Evolutionary conservation across 2,329 filamentous ascomycete genomes (phyloP).

Genomic region (Elsinoe australis): DNA sequence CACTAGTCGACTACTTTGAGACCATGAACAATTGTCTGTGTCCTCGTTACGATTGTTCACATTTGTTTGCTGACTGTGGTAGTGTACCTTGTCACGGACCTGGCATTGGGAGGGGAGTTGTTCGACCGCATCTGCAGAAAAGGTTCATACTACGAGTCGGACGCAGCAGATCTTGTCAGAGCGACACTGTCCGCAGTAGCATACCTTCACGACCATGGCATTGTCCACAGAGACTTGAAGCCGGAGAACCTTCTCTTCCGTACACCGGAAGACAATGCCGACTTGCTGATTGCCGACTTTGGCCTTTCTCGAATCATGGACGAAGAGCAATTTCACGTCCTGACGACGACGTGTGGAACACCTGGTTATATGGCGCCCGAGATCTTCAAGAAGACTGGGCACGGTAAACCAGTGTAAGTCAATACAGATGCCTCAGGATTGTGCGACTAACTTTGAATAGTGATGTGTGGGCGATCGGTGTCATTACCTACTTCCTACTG

Average conservation of each 20-base stretch:
- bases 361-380: slow-evolving; percentile 99
- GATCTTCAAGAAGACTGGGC: slow-evolving; percentile 97
- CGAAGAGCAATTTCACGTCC: slow-evolving; percentile 93
- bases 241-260: slow-evolving; percentile 95
- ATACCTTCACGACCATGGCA: slow-evolving; percentile 96
- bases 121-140: slow-evolving; percentile 99
- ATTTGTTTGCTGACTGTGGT: not conserved
- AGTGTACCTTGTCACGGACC: slow-evolving; percentile 94
- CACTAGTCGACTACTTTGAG: slow-evolving; percentile 97
- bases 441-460: slow-evolving; percentile 31
- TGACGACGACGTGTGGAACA: slow-evolving; percentile 95
- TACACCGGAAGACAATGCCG: slow-evolving; percentile 94
- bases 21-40: slow-evolving; percentile 85
- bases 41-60: not conserved
- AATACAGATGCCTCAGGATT: not conserved
- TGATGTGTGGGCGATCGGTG: slow-evolving; percentile 95
- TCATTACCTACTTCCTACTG: slow-evolving; percentile 97
- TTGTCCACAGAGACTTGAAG: slow-evolving; percentile 95
- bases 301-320: slow-evolving; percentile 96
- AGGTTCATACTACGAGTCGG: slow-evolving; percentile 95
- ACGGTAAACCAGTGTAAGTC: slow-evolving; percentile 82
- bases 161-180: slow-evolving; percentile 89
- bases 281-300: slow-evolving; percentile 94
- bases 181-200: slow-evolving; percentile 95
- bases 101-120: slow-evolving; percentile 89